Percentiles rank a stretch among this genome's conserved stretches.
phyloP scores from a whole-genome alignment of 106 monocot species.

The Hemerocallis citrina region DNA sequence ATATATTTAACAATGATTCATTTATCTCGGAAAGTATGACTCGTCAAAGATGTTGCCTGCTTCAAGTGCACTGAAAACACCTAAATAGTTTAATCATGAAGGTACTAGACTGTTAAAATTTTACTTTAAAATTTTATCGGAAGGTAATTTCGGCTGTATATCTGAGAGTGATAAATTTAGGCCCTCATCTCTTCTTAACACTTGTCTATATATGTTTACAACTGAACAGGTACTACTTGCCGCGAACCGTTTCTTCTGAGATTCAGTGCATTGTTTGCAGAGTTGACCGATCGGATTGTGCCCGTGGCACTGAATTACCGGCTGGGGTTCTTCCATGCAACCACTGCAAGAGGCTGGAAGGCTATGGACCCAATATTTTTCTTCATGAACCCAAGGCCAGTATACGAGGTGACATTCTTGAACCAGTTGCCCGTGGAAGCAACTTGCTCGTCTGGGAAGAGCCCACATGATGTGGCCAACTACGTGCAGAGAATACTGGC shows the following conservation, averaged over 20 bases:
- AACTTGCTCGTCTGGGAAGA: constrained; percentile 73
- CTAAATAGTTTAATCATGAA: too few relatives aligned
- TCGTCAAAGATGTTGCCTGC: too few relatives aligned
- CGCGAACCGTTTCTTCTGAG: constrained; percentile 80
- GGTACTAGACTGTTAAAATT: too few relatives aligned
- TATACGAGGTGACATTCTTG: constrained; percentile 93
- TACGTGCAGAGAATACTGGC: constrained; percentile 86
- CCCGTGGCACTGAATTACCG: constrained; percentile 94
- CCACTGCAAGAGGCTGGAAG: constrained; percentile 92
- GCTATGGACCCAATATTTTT: constrained; percentile 97
- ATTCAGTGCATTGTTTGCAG: constrained; percentile 88
- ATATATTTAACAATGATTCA: too few relatives aligned
- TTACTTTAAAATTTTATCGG: too few relatives aligned
- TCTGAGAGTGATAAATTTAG: too few relatives aligned
- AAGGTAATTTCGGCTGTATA: too few relatives aligned
- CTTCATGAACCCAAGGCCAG: constrained; percentile 93
- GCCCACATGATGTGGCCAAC: constrained; percentile 81
- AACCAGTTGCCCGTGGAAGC: constrained; percentile 66
- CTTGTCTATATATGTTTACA: too few relatives aligned
- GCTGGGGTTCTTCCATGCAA: constrained; percentile 90
- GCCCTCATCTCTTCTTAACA: too few relatives aligned
- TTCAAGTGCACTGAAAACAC: too few relatives aligned
- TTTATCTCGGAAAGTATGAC: too few relatives aligned
- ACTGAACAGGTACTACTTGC: constrained; percentile 95
- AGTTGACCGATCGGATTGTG: constrained; percentile 87